Conservation (phyloP, 1,284 basidiomycete genomes). For the Cutaneotrichosporon sp. region DNA sequence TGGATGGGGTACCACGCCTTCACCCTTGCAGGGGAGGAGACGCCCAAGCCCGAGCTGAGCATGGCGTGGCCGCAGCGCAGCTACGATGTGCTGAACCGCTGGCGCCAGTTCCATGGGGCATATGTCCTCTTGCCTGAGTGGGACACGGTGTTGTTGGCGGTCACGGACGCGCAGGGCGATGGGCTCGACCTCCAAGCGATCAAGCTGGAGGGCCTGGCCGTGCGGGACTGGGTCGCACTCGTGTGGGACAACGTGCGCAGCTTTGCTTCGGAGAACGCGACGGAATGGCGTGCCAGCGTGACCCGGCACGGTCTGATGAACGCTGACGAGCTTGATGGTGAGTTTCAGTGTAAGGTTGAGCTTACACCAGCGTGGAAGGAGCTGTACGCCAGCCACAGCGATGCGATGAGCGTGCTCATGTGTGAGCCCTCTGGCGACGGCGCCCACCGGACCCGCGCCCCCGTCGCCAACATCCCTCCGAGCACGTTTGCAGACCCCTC, state of each 20-base stretch:
- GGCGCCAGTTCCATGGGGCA: conserved; percentile 34
- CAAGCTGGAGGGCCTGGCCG: conserved; percentile 7
- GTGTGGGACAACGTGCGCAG: conserved; percentile 50
- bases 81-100: conserved; percentile 45
- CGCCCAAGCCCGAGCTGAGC: conserved; percentile 33
- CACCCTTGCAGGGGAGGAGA: conserved; percentile 29
- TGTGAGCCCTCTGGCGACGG: conserved; percentile 13
- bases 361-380: conserved; percentile 29
- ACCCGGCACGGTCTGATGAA: conserved; percentile 27
- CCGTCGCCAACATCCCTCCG: conserved; percentile 30
- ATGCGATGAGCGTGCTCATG: conserved; percentile 29
- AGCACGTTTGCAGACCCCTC: conserved; percentile 32
- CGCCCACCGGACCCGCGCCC: not conserved
- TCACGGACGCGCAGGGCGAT: conserved; percentile 40
- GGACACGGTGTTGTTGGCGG: conserved; percentile 26
- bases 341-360: conserved; percentile 7
- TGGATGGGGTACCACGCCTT: conserved; percentile 36
- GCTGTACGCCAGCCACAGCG: conserved; percentile 7
- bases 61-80: conserved; percentile 42
- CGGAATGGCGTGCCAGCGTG: conserved; percentile 36
- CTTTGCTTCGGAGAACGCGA: conserved; percentile 57
- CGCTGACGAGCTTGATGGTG: conserved; percentile 36
- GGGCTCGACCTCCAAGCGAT: conserved; percentile 25
- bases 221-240: conserved; percentile 11
- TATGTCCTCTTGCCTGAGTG: conserved; percentile 27